phyloP scores from a whole-genome alignment of 352 stramenopile genomes.

The Lagenidium sp. region DNA sequence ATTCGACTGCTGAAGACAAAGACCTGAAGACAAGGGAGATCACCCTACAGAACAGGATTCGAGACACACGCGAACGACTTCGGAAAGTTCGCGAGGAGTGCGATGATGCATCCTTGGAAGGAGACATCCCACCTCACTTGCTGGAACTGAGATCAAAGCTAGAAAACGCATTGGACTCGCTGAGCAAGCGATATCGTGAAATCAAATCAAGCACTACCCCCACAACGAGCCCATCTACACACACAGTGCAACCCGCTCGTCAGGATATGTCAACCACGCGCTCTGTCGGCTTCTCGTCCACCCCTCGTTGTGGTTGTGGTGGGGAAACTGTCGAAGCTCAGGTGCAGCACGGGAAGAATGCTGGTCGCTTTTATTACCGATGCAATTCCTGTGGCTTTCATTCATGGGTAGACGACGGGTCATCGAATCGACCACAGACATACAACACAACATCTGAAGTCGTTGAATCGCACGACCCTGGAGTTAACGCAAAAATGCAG shows the following conservation, averaged over 20 bases:
- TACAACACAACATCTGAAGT: too few species aligned
- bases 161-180: slow-evolving; percentile 44
- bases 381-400: slow-evolving; percentile 71
- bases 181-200: slow-evolving; percentile 57
- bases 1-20: too few species aligned
- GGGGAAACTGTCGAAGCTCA: slow-evolving; percentile 39
- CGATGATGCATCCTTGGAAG: slow-evolving; percentile 75
- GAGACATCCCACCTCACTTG: slow-evolving; percentile 51
- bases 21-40: neutral
- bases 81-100: slow-evolving; percentile 67
- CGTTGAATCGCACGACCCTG: slow-evolving; percentile 20
- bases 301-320: slow-evolving; percentile 66
- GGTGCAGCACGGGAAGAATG: slow-evolving; percentile 64
- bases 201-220: slow-evolving; percentile 22
- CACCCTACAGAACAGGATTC: slow-evolving; percentile 34
- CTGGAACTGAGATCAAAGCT: slow-evolving; percentile 27
- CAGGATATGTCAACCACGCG: neutral
- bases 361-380: slow-evolving; percentile 53
- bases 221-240: neutral
- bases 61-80: slow-evolving; percentile 48
- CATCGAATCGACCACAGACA: too few species aligned
- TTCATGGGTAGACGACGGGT: slow-evolving; percentile 46
- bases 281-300: neutral
- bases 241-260: neutral
- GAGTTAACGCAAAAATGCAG: slow-evolving; percentile 55